A percentile compares a stretch with the other conserved stretches of the same genome.
These are phyloP conservation scores for Infundibulicybe gibba DNA, from an alignment of 768 basidiomycete genomes.

Conservation along the genomic window DNA sequence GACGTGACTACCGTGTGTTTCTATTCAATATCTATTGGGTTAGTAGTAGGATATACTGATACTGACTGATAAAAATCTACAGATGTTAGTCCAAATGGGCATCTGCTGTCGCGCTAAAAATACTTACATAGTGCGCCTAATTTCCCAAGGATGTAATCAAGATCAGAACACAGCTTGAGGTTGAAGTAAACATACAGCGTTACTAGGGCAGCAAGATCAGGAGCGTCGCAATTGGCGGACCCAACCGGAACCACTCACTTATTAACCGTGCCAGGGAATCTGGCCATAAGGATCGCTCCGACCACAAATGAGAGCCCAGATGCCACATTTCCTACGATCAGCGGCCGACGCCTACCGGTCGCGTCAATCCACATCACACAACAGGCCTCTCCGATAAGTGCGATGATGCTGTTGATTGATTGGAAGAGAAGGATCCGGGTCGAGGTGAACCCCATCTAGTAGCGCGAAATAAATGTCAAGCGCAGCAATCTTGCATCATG, in stretches of 20 bases:
- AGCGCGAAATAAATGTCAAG: background rate
- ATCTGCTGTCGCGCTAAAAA: background rate
- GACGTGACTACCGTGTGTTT: slow-evolving; percentile 16
- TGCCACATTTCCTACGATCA: slow-evolving; percentile 37
- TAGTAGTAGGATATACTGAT: too few species aligned
- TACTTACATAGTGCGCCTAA: slow-evolving; percentile 35
- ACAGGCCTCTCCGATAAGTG: slow-evolving; percentile 46
- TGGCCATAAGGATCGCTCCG: slow-evolving; percentile 39
- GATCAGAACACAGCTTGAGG: background rate
- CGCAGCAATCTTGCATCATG: background rate
- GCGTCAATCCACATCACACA: slow-evolving; percentile 43
- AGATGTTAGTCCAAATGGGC: background rate
- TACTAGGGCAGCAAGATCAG: slow-evolving; percentile 12
- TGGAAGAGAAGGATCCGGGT: slow-evolving; percentile 47
- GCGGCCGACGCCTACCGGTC: slow-evolving; percentile 33
- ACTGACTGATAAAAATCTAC: slow-evolving; percentile 39
- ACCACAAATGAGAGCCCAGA: slow-evolving; percentile 41
- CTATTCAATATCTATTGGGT: slow-evolving; percentile 2
- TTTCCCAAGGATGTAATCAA: background rate
- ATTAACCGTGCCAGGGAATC: slow-evolving; percentile 38
- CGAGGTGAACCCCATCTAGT: slow-evolving; percentile 39
- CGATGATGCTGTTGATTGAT: slow-evolving; percentile 51
- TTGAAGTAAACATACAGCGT: slow-evolving; percentile 26
- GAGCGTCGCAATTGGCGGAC: background rate
- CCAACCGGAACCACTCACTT: slow-evolving; percentile 25